Percentiles rank a stretch among this genome's conserved stretches.
Evolutionary conservation across 805 yeast species (phyloP).

Genomic region (Yarrowia divulgata): DNA sequence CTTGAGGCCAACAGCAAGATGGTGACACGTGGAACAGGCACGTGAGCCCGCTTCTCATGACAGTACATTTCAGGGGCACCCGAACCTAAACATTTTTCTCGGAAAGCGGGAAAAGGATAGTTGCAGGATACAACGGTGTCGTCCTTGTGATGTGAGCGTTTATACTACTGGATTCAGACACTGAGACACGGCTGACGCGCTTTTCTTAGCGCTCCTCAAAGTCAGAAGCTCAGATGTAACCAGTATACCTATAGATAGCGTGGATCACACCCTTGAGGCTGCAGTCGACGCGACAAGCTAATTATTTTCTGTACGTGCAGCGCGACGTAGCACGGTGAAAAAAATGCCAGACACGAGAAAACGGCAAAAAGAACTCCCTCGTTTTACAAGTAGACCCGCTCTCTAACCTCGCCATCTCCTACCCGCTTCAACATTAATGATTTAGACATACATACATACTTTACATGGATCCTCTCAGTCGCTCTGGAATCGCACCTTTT

Average conservation of each 20-base stretch:
- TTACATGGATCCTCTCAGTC: constrained; percentile 11
- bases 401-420: too few species aligned
- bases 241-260: neutral
- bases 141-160: constrained; percentile 6
- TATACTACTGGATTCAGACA: neutral
- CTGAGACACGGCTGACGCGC: constrained; percentile 1
- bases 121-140: neutral
- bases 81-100: constrained; percentile 23
- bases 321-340: too few species aligned
- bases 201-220: neutral
- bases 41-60: neutral
- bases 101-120: constrained; percentile 17
- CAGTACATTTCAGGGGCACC: constrained; percentile 14
- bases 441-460: constrained; percentile 12
- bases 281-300: neutral
- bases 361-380: neutral
- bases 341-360: neutral
- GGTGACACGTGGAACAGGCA: neutral
- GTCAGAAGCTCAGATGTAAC: neutral
- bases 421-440: neutral
- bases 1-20: neutral
- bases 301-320: too few species aligned
- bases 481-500: constrained; percentile 9
- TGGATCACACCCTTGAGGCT: neutral
- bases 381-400: too few species aligned